phyloP scores from a whole-genome alignment of 768 basidiomycete species.

The Porphyrellus cyaneotinctus region DNA sequence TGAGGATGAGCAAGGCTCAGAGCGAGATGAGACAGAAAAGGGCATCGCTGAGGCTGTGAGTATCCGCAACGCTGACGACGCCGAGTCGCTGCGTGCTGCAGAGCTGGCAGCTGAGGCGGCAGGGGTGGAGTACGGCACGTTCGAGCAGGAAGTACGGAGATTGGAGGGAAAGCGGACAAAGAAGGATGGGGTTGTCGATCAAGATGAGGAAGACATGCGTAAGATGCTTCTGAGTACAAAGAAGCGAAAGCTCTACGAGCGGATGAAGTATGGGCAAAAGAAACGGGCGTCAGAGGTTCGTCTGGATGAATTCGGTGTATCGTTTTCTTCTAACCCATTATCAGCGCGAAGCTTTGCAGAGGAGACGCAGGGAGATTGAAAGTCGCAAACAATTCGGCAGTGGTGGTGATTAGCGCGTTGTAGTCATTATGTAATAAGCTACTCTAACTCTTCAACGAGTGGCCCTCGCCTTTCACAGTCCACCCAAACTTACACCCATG shows the following conservation, averaged over 20 bases:
- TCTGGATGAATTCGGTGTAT: constrained; percentile 6
- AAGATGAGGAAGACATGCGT: constrained; percentile 77
- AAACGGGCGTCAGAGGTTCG: constrained; percentile 78
- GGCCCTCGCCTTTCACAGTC: neutral
- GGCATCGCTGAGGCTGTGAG: constrained; percentile 26
- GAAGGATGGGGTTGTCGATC: constrained; percentile 35
- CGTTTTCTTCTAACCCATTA: constrained; percentile 8
- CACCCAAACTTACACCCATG: constrained; percentile 24
- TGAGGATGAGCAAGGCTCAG: constrained; percentile 29
- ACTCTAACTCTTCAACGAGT: neutral
- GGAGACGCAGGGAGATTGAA: constrained; percentile 51
- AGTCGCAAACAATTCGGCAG: constrained; percentile 31
- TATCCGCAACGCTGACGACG: constrained; percentile 45
- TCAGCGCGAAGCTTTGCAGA: constrained; percentile 60
- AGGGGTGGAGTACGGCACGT: constrained; percentile 74
- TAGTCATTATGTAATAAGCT: constrained; percentile 3
- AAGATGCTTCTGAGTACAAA: constrained; percentile 99
- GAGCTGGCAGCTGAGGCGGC: constrained; percentile 91
- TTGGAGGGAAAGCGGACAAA: constrained; percentile 40
- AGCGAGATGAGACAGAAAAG: constrained; percentile 19
- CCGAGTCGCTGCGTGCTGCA: constrained; percentile 71
- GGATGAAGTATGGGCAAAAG: constrained; percentile 83
- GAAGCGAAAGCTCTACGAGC: constrained; percentile 89
- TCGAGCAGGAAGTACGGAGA: constrained; percentile 72
- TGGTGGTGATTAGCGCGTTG: neutral